Percentiles rank a stretch among this genome's conserved stretches.
Conservation (phyloP, 2,329 filamentous ascomycete species). For the Curvularia verruculosa region DNA sequence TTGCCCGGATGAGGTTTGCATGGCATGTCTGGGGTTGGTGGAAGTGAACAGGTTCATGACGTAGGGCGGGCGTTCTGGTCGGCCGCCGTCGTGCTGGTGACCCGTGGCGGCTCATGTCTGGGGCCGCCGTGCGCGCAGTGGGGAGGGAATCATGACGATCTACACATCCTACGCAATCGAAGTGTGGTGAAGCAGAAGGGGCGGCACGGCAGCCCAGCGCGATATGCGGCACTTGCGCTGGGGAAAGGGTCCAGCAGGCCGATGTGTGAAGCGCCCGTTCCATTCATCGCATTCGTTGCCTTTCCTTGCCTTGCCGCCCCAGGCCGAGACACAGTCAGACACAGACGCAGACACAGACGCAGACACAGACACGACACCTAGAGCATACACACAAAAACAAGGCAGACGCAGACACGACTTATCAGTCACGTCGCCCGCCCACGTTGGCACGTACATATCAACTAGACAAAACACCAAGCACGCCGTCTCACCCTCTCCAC, state of each 20-base stretch:
- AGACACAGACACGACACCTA: too few species aligned
- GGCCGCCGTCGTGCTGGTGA: slow-evolving; percentile 9
- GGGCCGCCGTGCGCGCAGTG: slow-evolving; percentile 4
- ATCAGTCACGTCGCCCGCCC: slow-evolving; percentile 4
- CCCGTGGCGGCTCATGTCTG: slow-evolving; percentile 15
- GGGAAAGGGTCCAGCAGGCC: slow-evolving; percentile 24
- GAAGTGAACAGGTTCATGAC: slow-evolving; percentile 20
- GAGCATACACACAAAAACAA: too few species aligned
- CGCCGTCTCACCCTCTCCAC: background rate
- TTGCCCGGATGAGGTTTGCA: background rate
- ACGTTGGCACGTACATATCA: slow-evolving; percentile 1
- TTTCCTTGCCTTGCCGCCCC: background rate
- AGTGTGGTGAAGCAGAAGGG: slow-evolving; percentile 6
- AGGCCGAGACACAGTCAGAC: background rate
- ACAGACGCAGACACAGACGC: background rate
- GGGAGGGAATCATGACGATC: slow-evolving; percentile 13
- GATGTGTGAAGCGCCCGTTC: slow-evolving; percentile 8
- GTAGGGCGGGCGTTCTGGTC: slow-evolving; percentile 10
- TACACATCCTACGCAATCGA: slow-evolving; percentile 12
- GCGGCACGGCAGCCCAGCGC: slow-evolving; percentile 5
- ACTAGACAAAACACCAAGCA: background rate
- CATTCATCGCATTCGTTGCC: background rate
- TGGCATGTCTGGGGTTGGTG: slow-evolving; percentile 2
- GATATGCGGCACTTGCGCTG: slow-evolving; percentile 14
- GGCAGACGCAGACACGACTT: background rate